Base-by-base conservation (phyloP, 2,329 filamentous ascomycete species). In the Sporothrix curviconia region DNA sequence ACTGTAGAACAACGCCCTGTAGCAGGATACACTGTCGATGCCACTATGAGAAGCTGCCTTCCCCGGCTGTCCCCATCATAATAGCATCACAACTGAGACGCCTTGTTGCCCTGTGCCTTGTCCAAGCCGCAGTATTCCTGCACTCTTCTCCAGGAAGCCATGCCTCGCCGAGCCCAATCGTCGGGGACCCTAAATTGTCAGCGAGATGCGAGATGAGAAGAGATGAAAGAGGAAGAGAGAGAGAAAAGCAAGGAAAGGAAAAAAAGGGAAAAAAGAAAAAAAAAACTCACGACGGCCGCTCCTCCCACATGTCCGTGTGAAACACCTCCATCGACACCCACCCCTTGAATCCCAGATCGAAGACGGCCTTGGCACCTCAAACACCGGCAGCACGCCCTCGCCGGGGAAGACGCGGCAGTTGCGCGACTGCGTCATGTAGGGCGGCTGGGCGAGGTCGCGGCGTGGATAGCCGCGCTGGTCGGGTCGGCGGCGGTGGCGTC, bases 291-390 rank as follows among this genome's bases (percentile, higher is more conserved):
- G 28, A 32, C 9, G 44, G 17, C 4, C 44, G 44, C 17, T 28
- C 17, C 3, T 49, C 44, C n/a, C 17, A 49, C 8, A 34, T 28
- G n/a, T 49, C 44, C 9, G 17, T 22, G 44, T 49, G n/a, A 19
- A 49, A 49, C 30, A 49, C 44, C 30, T 49, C 44, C 44, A 49
- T 49, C 17, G 44, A 19, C 44, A 49, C 44, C 44, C 44, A 49
- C 7, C 44, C 44, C 9, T 4, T 34, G 17, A 24, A 49, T 3
- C 44, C 44, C 8, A 49, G n/a, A 12, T 36, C 44, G 19, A 49
- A 32, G n/a, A 49, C 44, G 5, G 44, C 28, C 44, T 49, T 49
- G 30, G 44, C 44, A 49, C 44, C 30, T 49, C 30, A 5, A 49
- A 19, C 8, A 49, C 44, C n/a, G 44, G 44, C 44, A 49, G 44